Conservation (phyloP, 768 basidiomycete genomes). For the Lactifluus hygrophoroides region DNA sequence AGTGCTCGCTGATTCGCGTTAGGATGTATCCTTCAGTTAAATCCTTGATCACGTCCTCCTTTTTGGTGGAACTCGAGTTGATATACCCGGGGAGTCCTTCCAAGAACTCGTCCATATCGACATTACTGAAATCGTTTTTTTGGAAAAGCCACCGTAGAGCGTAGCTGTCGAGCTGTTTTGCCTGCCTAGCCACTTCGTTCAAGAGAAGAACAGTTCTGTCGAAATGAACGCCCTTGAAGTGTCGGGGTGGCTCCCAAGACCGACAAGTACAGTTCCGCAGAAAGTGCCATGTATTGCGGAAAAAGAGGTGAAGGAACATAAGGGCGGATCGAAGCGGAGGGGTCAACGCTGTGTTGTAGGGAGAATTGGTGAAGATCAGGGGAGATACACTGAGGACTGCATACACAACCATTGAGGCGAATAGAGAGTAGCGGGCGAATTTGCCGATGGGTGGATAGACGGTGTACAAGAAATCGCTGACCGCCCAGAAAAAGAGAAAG, state of each 20-base stretch:
- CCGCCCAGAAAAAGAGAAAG: slow-evolving; percentile 11
- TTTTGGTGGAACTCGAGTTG: neutral
- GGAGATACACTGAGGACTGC: slow-evolving; percentile 4
- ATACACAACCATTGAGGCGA: neutral
- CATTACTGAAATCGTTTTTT: slow-evolving; percentile 4
- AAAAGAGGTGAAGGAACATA: neutral
- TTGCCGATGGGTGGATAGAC: neutral
- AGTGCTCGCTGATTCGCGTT: neutral
- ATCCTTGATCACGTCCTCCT: neutral
- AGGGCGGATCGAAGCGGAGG: neutral
- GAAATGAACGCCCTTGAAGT: slow-evolving; percentile 1
- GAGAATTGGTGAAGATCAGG: neutral
- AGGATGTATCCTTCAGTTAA: neutral
- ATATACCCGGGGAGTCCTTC: slow-evolving; percentile 9
- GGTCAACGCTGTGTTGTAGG: slow-evolving; percentile 12
- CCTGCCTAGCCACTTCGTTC: neutral
- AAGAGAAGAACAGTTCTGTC: neutral
- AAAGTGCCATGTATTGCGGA: neutral
- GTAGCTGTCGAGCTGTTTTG: neutral
- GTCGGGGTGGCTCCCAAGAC: no score
- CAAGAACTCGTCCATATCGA: slow-evolving; percentile 10
- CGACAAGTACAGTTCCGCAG: no score
- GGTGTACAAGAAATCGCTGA: slow-evolving; percentile 9
- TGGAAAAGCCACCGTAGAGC: slow-evolving; percentile 8
- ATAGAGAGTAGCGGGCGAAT: neutral